Evolutionary conservation across 2,329 filamentous ascomycete species (phyloP).

Genomic region (Ophiostoma australiae): DNA sequence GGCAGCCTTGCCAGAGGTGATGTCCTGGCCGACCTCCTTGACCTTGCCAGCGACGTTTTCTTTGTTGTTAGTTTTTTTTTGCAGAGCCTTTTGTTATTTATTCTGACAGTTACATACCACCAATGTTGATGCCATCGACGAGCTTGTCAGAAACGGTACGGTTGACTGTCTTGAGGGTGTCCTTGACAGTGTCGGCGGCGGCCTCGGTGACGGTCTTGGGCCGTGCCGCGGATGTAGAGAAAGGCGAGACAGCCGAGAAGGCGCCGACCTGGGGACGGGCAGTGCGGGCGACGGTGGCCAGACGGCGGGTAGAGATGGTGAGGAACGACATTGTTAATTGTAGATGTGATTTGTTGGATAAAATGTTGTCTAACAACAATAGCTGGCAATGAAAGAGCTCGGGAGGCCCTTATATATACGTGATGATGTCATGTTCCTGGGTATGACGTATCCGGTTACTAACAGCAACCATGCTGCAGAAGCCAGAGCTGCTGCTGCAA

Average conservation of each 20-base stretch:
- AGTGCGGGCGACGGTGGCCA: not conserved
- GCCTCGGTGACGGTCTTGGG: slow-evolving; percentile 40
- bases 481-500: not conserved
- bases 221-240: slow-evolving; percentile 44
- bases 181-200: slow-evolving; percentile 47
- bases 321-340: slow-evolving; percentile 8
- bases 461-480: not conserved
- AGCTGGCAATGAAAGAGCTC: not conserved
- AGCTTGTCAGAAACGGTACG: slow-evolving; percentile 56
- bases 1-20: slow-evolving; percentile 31
- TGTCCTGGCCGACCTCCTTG: slow-evolving; percentile 42
- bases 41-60: slow-evolving; percentile 42
- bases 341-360: not conserved
- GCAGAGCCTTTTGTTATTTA: slow-evolving; percentile 25
- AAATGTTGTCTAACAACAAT: not conserved
- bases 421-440: slow-evolving; percentile 15
- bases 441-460: slow-evolving; percentile 15
- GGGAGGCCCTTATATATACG: not conserved
- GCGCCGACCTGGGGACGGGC: not conserved
- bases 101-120: slow-evolving; percentile 42
- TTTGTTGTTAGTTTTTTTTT: slow-evolving; percentile 26
- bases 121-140: slow-evolving; percentile 56
- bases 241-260: slow-evolving; percentile 31
- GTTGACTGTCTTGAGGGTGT: slow-evolving; percentile 56
- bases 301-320: not conserved